Conservation (phyloP, 768 basidiomycete genomes). For the Lentinula lateritia region DNA sequence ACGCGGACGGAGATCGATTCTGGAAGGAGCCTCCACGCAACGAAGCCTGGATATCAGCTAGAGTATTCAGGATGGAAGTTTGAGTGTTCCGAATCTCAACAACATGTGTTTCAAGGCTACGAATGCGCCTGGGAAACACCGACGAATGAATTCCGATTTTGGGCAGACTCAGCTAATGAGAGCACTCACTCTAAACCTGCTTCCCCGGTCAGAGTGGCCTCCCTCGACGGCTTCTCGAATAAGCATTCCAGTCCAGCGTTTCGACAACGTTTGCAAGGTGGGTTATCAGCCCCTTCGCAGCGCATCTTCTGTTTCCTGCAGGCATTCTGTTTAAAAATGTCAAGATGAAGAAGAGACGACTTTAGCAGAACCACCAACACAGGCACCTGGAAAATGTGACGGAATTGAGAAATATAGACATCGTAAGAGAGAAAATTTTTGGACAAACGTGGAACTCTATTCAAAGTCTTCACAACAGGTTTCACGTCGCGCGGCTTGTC, state of each 20-base stretch:
- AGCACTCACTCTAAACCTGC: slow-evolving; percentile 78
- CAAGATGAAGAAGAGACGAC: not conserved
- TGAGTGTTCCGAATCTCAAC: slow-evolving; percentile 75
- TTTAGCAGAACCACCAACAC: slow-evolving; percentile 42
- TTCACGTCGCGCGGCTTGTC: slow-evolving; percentile 63
- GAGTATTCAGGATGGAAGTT: slow-evolving; percentile 67
- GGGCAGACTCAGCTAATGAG: not conserved
- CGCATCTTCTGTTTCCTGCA: slow-evolving; percentile 97
- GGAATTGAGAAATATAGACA: slow-evolving; percentile 12
- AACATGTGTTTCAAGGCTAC: slow-evolving; percentile 83
- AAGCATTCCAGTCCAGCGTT: slow-evolving; percentile 88
- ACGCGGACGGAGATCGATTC: slow-evolving; percentile 63
- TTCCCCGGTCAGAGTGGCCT: slow-evolving; percentile 83
- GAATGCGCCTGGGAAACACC: slow-evolving; percentile 65
- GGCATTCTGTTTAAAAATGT: slow-evolving; percentile 61
- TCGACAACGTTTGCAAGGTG: slow-evolving; percentile 91
- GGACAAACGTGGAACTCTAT: slow-evolving; percentile 79
- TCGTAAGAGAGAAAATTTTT: slow-evolving; percentile 6
- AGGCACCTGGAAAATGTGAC: slow-evolving; percentile 53
- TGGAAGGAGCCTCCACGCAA: slow-evolving; percentile 52
- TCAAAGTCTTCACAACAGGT: slow-evolving; percentile 71
- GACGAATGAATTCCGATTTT: not conserved
- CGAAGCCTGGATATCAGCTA: slow-evolving; percentile 76
- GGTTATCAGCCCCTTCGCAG: slow-evolving; percentile 94
- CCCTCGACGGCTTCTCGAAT: slow-evolving; percentile 89